Evolutionary conservation across 768 basidiomycete genomes (phyloP), one percentile per base, ranked within the genome.

Genomic region (Lactarius sp.): DNA sequence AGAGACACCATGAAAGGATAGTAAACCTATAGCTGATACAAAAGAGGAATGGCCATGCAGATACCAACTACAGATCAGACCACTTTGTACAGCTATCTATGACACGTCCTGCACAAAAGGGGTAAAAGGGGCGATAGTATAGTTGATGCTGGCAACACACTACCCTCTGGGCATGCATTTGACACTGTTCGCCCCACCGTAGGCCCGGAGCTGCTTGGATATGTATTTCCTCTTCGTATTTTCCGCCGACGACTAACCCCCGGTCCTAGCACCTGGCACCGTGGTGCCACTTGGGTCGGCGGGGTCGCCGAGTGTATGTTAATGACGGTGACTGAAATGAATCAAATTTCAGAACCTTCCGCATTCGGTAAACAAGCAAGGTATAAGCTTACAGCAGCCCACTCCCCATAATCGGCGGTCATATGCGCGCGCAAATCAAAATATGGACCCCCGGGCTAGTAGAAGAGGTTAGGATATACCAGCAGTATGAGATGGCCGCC

Each of bases 1-100:
- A 4, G 58, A 14, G 16, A 36, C 14, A 12, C 62, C 52, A 54
- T 54, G 57, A 64, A 59, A 34, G 46, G 58, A 33, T 55, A 54
- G 59, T n/a, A 57, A 50, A 37, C 46, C 20, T 54, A 20, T n/a
- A 34, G 41, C 44, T 9, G 52, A 53, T 59, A 13, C 52, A 44
- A 64, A 54, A 34, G 36, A 37, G 52, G 56, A 9, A 64, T 41
- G 4, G 5, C 39, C 44, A 42, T 16, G 52, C 57, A 53, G 52
- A 44, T 34, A 47, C 50, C 36, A 22, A 41, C 10, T 49, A 20
- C 16, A 12, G 27, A 61, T 20, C n/a, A 18, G 44, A 54, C 47
- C 22, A 39, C 39, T 4, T 31, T 27, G 42, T n/a, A 36, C 5
- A 46, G 36, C 56, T 46, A 6, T n/a, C 6, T 8, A 57, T n/a